phyloP scores from a whole-genome alignment of 2,329 filamentous ascomycete species.

The Zasmidium citrigriseum region DNA sequence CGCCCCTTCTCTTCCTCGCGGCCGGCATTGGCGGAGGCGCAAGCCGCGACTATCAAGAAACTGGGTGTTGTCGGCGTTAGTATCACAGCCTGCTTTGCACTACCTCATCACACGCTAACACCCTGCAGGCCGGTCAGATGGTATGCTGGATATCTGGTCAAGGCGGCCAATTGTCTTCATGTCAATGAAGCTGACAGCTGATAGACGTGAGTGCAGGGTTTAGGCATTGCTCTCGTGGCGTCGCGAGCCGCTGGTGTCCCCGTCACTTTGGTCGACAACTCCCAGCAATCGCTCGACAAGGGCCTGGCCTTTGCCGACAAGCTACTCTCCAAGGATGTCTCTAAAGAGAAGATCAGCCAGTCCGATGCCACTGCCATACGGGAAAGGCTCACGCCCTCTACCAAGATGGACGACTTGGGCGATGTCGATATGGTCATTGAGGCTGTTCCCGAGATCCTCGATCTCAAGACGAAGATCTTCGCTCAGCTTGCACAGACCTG shows the following conservation, averaged over 20 bases:
- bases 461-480: constrained; percentile 88
- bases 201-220: constrained; percentile 60
- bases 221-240: constrained; percentile 94
- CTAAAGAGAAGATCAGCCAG: constrained; percentile 81
- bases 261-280: constrained; percentile 82
- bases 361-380: constrained; percentile 75
- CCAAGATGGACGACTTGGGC: constrained; percentile 73
- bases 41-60: constrained; percentile 74
- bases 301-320: constrained; percentile 92
- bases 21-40: constrained; percentile 46
- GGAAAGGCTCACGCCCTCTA: constrained; percentile 68
- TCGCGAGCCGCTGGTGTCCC: constrained; percentile 80
- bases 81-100: background rate
- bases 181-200: constrained; percentile 21
- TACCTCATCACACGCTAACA: constrained; percentile 6
- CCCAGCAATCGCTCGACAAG: constrained; percentile 82
- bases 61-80: constrained; percentile 84
- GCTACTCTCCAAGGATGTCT: constrained; percentile 87
- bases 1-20: constrained; percentile 66
- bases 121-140: constrained; percentile 22
- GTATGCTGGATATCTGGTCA: constrained; percentile 15
- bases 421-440: constrained; percentile 97
- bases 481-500: constrained; percentile 77
- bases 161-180: constrained; percentile 10
- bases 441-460: constrained; percentile 80